These are phyloP conservation scores for Trypanosoma rangeli DNA, from an alignment of 208 protist genomes.

Conservation along the genomic window DNA sequence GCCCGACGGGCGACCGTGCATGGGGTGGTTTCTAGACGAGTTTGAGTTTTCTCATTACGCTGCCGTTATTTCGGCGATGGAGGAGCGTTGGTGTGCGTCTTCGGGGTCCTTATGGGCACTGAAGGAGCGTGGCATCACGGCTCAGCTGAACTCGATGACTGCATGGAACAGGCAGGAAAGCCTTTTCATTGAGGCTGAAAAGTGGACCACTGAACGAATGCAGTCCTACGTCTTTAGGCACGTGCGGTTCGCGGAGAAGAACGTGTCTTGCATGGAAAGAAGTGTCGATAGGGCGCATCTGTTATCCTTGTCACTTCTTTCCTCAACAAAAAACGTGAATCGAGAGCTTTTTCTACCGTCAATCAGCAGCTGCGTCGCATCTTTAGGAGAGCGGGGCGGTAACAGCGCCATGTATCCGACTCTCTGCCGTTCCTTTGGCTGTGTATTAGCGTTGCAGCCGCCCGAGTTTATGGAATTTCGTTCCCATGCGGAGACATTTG, in stretches of 20 bases:
- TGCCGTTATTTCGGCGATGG: slow-evolving; percentile 21
- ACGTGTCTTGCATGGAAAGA: not conserved
- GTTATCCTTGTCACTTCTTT: slow-evolving; percentile 24
- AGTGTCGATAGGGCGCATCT: slow-evolving; percentile 10
- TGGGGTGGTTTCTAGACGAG: slow-evolving; percentile 44
- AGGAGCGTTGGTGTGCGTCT: slow-evolving; percentile 28
- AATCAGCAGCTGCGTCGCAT: slow-evolving; percentile 1
- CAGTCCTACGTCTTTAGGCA: slow-evolving; percentile 2
- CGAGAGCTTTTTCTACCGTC: slow-evolving; percentile 5
- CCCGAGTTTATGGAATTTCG: not conserved
- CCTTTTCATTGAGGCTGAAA: slow-evolving; percentile 8
- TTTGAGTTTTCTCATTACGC: slow-evolving; percentile 23
- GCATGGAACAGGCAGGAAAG: slow-evolving; percentile 11
- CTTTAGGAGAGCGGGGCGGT: not conserved
- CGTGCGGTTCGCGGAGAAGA: slow-evolving; percentile 10
- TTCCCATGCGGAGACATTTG: slow-evolving; percentile 3
- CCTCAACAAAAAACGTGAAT: slow-evolving; percentile 4
- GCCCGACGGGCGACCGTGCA: slow-evolving; percentile 31
- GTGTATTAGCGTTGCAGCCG: slow-evolving; percentile 1
- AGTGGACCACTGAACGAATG: slow-evolving; percentile 15
- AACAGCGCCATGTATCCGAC: slow-evolving; percentile 1
- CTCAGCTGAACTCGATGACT: slow-evolving; percentile 20
- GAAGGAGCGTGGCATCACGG: slow-evolving; percentile 11
- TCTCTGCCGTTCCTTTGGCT: slow-evolving; percentile 20
- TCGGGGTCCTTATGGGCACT: slow-evolving; percentile 23